phyloP scores from a whole-genome alignment of 2,329 filamentous ascomycete species.

The Colletotrichum sp. region DNA sequence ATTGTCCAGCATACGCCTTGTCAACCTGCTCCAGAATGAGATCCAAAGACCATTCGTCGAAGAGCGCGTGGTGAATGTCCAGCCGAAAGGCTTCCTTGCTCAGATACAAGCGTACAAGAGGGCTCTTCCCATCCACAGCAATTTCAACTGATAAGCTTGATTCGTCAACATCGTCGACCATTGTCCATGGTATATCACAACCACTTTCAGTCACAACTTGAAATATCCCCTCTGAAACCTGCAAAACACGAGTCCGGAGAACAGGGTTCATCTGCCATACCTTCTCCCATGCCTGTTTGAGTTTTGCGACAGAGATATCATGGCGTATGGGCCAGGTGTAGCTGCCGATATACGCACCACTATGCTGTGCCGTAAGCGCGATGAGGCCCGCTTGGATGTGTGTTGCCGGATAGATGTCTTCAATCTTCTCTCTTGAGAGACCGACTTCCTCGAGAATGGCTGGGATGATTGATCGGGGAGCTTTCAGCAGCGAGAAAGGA shows the following conservation, averaged over 20 bases:
- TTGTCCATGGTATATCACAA: too few relatives aligned
- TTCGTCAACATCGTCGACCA: background rate
- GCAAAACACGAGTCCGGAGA: conserved; percentile 11
- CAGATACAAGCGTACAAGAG: background rate
- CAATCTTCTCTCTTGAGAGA: background rate
- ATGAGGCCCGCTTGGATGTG: conserved; percentile 22
- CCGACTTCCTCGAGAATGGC: background rate
- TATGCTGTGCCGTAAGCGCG: conserved; percentile 23
- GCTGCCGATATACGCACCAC: conserved; percentile 18
- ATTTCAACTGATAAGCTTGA: background rate
- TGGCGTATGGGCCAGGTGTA: background rate
- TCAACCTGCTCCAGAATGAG: background rate
- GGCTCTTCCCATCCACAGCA: background rate
- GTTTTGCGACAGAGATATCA: background rate
- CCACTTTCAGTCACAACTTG: background rate
- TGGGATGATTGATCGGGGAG: background rate
- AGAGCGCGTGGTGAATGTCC: conserved; percentile 2
- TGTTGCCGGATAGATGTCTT: conserved; percentile 23
- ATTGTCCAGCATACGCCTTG: conserved; percentile 1
- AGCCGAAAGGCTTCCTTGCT: background rate
- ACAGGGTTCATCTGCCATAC: background rate
- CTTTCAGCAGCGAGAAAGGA: background rate
- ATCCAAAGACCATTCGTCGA: background rate
- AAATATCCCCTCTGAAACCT: background rate
- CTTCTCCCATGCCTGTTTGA: conserved; percentile 32